Evolutionary conservation across 139 green algal genomes (phyloP).

Genomic region (Ettlia oleoabundans): DNA sequence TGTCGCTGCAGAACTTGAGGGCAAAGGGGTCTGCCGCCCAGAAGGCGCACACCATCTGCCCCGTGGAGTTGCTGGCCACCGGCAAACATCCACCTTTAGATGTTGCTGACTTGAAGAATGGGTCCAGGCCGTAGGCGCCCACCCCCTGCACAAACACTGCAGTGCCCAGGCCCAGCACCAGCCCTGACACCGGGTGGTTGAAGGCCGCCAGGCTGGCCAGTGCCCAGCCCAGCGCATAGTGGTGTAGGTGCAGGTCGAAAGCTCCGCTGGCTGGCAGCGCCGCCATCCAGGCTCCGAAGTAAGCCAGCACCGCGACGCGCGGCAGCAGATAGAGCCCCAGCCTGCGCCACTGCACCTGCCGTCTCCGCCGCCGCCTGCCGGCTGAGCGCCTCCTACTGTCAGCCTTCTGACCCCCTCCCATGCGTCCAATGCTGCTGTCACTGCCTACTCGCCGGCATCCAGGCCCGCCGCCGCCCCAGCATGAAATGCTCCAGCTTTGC

Average conservation of each 20-base stretch:
- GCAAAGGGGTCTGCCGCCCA: not conserved
- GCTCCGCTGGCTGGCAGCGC: not conserved
- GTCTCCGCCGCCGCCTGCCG: not conserved
- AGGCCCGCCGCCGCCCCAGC: not conserved
- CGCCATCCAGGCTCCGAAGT: conserved; percentile 10
- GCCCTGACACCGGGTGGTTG: conserved; percentile 24
- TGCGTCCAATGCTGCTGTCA: too few species aligned
- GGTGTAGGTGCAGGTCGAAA: conserved; percentile 27
- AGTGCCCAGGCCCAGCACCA: not conserved
- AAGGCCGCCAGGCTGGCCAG: conserved; percentile 17
- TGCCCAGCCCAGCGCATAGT: conserved; percentile 24
- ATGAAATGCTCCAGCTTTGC: not conserved
- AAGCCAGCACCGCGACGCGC: conserved; percentile 1
- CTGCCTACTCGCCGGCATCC: too few species aligned
- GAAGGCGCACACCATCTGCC: conserved; percentile 15
- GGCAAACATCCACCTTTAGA: conserved; percentile 6
- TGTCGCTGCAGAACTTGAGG: conserved; percentile 17
- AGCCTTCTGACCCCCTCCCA: too few species aligned
- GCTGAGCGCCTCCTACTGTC: not conserved
- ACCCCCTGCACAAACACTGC: conserved; percentile 28
- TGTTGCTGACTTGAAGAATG: not conserved
- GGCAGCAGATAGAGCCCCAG: conserved; percentile 19
- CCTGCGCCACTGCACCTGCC: not conserved
- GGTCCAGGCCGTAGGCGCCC: conserved; percentile 5
- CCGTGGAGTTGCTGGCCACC: not conserved